Percentiles rank a stretch among this genome's conserved stretches.
These are phyloP conservation scores for Keithomyces neogunnii DNA, from an alignment of 2,329 filamentous ascomycete genomes.

Conservation along the genomic window DNA sequence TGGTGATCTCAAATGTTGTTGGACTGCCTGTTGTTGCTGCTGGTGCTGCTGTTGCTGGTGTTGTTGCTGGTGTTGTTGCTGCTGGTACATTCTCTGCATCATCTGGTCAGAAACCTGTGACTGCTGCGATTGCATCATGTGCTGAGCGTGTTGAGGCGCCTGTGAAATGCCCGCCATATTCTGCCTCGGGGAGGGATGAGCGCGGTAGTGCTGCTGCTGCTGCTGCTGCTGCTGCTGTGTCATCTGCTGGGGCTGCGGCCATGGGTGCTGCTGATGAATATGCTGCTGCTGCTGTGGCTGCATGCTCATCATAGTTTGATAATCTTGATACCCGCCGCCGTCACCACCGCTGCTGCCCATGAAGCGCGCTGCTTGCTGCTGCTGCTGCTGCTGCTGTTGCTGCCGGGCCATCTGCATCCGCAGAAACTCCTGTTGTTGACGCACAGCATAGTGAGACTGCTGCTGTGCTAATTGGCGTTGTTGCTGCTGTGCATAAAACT, in stretches of 20 bases:
- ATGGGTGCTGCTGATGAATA: neutral
- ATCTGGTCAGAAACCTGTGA: constrained; percentile 5
- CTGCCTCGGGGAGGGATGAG: constrained; percentile 5
- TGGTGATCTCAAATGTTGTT: constrained; percentile 9
- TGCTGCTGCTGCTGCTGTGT: constrained; percentile 7
- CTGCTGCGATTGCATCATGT: constrained; percentile 8
- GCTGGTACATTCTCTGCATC: constrained; percentile 8
- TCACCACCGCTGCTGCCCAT: neutral
- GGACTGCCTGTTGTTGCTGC: constrained; percentile 9
- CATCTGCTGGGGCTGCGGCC: constrained; percentile 10
- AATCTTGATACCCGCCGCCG: constrained; percentile 3
- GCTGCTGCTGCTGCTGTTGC: constrained; percentile 17
- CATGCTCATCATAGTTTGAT: neutral
- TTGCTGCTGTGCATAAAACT: constrained; percentile 14
- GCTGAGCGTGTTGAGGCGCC: constrained; percentile 6
- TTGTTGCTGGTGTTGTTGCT: constrained; percentile 3
- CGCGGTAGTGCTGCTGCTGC: constrained; percentile 5
- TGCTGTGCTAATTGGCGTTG: constrained; percentile 13
- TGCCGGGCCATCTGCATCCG: constrained; percentile 12
- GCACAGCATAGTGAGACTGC: constrained; percentile 12
- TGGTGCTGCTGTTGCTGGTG: constrained; percentile 3
- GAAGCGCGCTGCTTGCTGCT: constrained; percentile 10
- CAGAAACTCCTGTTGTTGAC: constrained; percentile 17
- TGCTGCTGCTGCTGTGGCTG: constrained; percentile 19
- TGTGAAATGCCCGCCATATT: constrained; percentile 2